These are phyloP conservation scores for Paraphoma chrysanthemicola DNA, from an alignment of 2,329 filamentous ascomycete genomes.

Conservation along the genomic window DNA sequence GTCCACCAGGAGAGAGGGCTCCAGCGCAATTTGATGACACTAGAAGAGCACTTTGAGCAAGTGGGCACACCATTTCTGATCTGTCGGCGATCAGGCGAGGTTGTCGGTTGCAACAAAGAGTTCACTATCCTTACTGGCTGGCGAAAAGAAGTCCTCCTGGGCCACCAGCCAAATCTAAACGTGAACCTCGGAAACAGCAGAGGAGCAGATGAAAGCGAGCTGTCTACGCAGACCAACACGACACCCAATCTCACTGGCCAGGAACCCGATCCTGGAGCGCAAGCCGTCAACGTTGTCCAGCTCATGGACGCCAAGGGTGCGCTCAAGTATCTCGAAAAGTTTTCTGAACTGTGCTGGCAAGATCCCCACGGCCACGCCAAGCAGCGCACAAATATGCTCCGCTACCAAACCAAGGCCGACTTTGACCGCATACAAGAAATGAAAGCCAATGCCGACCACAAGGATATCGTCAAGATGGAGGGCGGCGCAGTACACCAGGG, in stretches of 20 bases:
- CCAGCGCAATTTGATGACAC: slow-evolving; percentile 89
- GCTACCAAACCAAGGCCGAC: slow-evolving; percentile 70
- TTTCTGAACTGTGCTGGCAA: slow-evolving; percentile 88
- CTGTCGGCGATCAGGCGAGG: slow-evolving; percentile 88
- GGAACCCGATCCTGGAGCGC: slow-evolving; percentile 53
- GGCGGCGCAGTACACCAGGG: slow-evolving; percentile 54
- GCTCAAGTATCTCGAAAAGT: slow-evolving; percentile 95
- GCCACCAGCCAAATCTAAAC: slow-evolving; percentile 86
- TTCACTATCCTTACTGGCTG: slow-evolving; percentile 96
- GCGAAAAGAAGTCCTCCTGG: slow-evolving; percentile 87
- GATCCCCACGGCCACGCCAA: slow-evolving; percentile 87
- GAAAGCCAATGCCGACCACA: slow-evolving; percentile 29
- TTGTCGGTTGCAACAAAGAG: slow-evolving; percentile 95
- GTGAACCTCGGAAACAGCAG: slow-evolving; percentile 72
- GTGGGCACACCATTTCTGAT: slow-evolving; percentile 91
- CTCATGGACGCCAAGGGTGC: slow-evolving; percentile 92
- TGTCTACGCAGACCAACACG: slow-evolving; percentile 45
- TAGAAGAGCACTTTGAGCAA: slow-evolving; percentile 88
- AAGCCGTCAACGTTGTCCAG: slow-evolving; percentile 90
- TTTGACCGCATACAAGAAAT: slow-evolving; percentile 36
- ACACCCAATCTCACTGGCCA: slow-evolving; percentile 54
- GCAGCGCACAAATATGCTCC: slow-evolving; percentile 83
- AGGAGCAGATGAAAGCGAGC: slow-evolving; percentile 45
- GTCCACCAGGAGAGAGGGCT: slow-evolving; percentile 99
- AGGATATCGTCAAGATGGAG: slow-evolving; percentile 37